Percentiles rank a stretch among this genome's conserved stretches.
Conservation (phyloP, 1,284 basidiomycete species). For the Tylopilus orsonianus region DNA sequence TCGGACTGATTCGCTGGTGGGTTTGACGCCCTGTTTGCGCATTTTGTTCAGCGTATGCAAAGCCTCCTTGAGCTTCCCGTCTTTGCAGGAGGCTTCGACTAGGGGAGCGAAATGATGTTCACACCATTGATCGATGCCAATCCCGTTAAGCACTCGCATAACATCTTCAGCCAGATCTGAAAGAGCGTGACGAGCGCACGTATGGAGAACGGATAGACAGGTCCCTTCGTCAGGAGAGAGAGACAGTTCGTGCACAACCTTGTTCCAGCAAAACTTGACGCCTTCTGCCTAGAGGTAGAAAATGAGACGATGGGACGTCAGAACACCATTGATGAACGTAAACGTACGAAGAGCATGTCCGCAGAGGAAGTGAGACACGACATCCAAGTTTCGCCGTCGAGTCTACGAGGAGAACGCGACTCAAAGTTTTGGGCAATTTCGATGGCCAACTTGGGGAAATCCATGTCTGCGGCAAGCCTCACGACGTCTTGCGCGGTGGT, state of each 20-base stretch:
- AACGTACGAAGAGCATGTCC: constrained; percentile 60
- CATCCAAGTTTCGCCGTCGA: constrained; percentile 59
- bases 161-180: constrained; percentile 68
- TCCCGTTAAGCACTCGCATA: constrained; percentile 50
- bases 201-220: constrained; percentile 66
- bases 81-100: constrained; percentile 60
- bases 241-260: constrained; percentile 50
- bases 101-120: constrained; percentile 74
- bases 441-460: constrained; percentile 63
- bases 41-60: constrained; percentile 56
- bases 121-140: constrained; percentile 46
- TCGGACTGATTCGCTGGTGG: constrained; percentile 46
- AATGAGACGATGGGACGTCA: constrained; percentile 10
- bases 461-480: constrained; percentile 45
- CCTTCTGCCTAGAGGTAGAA: constrained; percentile 56
- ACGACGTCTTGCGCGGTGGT: constrained; percentile 50
- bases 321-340: not conserved
- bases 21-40: constrained; percentile 47
- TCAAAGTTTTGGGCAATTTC: constrained; percentile 66
- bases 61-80: constrained; percentile 56
- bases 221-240: constrained; percentile 74
- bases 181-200: constrained; percentile 69
- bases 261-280: constrained; percentile 62
- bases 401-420: constrained; percentile 45
- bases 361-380: constrained; percentile 58